Evolutionary conservation across 1,284 basidiomycete species (phyloP), one percentile per base, ranked within the genome.

Genomic region (Volvariella surrecta): DNA sequence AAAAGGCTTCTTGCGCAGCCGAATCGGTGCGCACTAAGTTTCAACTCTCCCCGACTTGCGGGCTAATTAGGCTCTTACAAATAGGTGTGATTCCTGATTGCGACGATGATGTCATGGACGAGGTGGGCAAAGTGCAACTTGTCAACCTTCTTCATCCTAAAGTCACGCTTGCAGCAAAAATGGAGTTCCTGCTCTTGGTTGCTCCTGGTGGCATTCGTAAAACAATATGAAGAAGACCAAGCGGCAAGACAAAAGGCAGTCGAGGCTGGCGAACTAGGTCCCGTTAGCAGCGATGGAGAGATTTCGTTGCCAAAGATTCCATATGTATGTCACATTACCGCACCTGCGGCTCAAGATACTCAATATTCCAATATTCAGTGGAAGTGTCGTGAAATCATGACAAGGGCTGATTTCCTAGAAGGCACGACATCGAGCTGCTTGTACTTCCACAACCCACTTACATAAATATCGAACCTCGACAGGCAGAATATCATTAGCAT

Each of bases 91-190:
- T 76, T 45, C 73, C 75, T 4, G 87, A 91, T 55, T 81, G 79
- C 55, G 88, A 90, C 57, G 88, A 89, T 63, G 86, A 91, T 61
- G 86, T 90, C 37, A 87, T 89, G 85, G 81, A 84, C 57, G 84
- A 86, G 67, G 81, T 80, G 47, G 19, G 58, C 52, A 7, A 20
- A 28, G 32, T 32, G 2, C 30, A 24, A 24, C 39, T 13, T 18
- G 22, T 20, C 24, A 37, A 18, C 40, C 20, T 4, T 3, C 10
- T 16, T 15, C 30, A 30, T 10, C 34, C 51, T 32, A 48, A 40
- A 21, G 47, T 45, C 42, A 39, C 30, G 32, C 13, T 34, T 17
- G 2, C 47, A 76, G 73, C 74, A 91, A 79, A 89, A 89, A 77
- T 88, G 80, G 79, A 81, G 77, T 52, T 79, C 78, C 32, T 85